Evolutionary conservation across 2,329 filamentous ascomycete genomes (phyloP), one percentile per base, ranked within the genome.

Genomic region (Ophioceras dolichostomum): DNA sequence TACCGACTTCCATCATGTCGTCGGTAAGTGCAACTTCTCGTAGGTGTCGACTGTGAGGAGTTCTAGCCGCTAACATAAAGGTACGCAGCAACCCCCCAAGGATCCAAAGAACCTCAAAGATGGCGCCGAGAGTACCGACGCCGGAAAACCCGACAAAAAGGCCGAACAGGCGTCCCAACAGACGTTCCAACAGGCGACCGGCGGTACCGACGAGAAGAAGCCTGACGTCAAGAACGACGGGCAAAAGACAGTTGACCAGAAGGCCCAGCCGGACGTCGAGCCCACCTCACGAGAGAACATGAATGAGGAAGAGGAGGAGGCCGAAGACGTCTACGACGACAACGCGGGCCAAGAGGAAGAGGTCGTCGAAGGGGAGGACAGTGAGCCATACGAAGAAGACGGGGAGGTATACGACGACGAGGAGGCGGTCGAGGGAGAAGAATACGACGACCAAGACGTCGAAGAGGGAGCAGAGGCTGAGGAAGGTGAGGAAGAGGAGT

Each of bases 361-460:
- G 17, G 26, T 41, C 10, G 42, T 41, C 8, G 34, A 39, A 12
- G 31, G 32, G 10, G 34, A 41, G 13, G 32, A 42, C 14, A 26
- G 41, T 12, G 26, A 47, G 20, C 30, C 38, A 18, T 37, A 50
- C 16, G 48, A 48, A 35, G 43, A 45, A 22, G 39, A 39, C 18
- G 37, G 41, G 26, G 39, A 41, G 13, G 35, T 13, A 21, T 12
- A 34, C 32, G 19, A 22, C 19, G 10, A 34, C 5, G 31, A 40
- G 7, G 45, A 46, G 7, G 39, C 51, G n/a, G 37, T 47, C 2
- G 40, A 45, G 6, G 45, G 48, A 2, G 46, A 50, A 16, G 43
- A 50, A n/a, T 41, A 48, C n/a, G 45, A 48, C 7, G 47, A 49
- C 16, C 43, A 47, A 34, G 35, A 44, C 5, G 21, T 30, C 19